These are phyloP conservation scores for Mycena amicta DNA, from an alignment of 768 basidiomycete genomes.

Conservation along the genomic window DNA sequence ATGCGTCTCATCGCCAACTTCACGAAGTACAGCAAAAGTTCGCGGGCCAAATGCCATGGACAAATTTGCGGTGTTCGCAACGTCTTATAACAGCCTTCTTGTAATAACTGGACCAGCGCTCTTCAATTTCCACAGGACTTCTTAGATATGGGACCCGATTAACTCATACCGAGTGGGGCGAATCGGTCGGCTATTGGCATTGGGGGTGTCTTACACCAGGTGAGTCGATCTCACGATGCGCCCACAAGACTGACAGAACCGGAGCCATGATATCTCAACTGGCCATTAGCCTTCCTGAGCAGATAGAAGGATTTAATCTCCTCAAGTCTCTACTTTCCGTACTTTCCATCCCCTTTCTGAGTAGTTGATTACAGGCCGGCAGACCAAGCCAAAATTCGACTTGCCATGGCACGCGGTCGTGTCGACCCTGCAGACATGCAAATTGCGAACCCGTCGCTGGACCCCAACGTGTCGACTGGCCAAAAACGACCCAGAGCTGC, in stretches of 20 bases:
- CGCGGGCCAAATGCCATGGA: constrained; percentile 70
- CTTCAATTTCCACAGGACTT: constrained; percentile 53
- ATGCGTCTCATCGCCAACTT: background rate
- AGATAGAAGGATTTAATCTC: constrained; percentile 51
- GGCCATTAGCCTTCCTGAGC: constrained; percentile 42
- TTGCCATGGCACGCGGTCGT: constrained; percentile 55
- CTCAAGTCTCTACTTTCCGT: constrained; percentile 43
- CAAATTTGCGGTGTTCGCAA: constrained; percentile 51
- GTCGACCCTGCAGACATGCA: constrained; percentile 65
- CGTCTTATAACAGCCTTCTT: background rate
- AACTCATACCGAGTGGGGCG: constrained; percentile 49
- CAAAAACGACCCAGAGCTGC: constrained; percentile 50
- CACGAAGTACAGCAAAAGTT: constrained; percentile 69
- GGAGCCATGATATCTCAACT: constrained; percentile 50
- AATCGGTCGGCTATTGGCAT: constrained; percentile 75
- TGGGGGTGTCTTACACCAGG: constrained; percentile 75
- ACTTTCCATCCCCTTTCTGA: background rate
- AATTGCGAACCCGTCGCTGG: constrained; percentile 25
- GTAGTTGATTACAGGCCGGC: constrained; percentile 45
- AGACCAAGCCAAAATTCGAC: constrained; percentile 65
- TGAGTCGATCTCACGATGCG: background rate
- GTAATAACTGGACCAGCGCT: constrained; percentile 20
- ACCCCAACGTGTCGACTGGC: constrained; percentile 23
- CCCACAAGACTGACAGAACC: background rate
- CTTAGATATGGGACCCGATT: constrained; percentile 72